Conservation (phyloP, 345 rosid species). For the Mercurialis annua region DNA sequence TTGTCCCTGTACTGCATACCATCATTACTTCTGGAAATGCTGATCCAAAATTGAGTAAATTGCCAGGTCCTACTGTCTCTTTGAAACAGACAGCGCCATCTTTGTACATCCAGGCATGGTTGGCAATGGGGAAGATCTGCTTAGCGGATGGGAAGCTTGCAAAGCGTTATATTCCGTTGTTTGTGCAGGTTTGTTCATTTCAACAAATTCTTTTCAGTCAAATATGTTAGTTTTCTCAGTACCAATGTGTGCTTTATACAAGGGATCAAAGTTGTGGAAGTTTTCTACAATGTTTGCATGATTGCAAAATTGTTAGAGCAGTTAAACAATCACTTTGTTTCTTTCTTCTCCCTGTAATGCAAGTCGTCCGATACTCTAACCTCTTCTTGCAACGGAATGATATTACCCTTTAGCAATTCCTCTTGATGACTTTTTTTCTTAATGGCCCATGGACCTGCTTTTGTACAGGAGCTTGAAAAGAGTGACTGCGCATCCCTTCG, state of each 20-base stretch:
- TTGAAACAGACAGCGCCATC: constrained; percentile 63
- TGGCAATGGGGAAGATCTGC: constrained; percentile 91
- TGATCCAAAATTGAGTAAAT: constrained; percentile 55
- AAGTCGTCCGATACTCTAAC: not conserved
- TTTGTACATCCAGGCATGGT: constrained; percentile 80
- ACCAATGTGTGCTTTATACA: not conserved
- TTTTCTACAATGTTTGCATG: not conserved
- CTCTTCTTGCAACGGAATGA: constrained; percentile 1
- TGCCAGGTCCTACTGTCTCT: constrained; percentile 50
- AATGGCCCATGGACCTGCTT: constrained; percentile 10
- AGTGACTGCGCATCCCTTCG: constrained; percentile 86
- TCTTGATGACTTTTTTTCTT: not conserved
- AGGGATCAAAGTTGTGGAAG: not conserved
- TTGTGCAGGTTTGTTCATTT: constrained; percentile 65
- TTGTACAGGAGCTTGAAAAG: constrained; percentile 82
- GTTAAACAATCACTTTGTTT: not conserved
- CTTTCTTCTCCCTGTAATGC: not conserved
- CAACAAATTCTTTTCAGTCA: constrained; percentile 1
- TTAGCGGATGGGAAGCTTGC: constrained; percentile 85
- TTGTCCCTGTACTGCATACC: constrained; percentile 64
- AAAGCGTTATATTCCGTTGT: constrained; percentile 77
- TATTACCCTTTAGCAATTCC: not conserved
- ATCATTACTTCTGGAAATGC: constrained; percentile 73
- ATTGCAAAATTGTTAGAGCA: constrained; percentile 8
- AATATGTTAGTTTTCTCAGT: not conserved